Percentiles rank a stretch among this genome's conserved stretches.
phyloP scores from a whole-genome alignment of 23 red algal species.

The Gracilaria vermiculophylla region DNA sequence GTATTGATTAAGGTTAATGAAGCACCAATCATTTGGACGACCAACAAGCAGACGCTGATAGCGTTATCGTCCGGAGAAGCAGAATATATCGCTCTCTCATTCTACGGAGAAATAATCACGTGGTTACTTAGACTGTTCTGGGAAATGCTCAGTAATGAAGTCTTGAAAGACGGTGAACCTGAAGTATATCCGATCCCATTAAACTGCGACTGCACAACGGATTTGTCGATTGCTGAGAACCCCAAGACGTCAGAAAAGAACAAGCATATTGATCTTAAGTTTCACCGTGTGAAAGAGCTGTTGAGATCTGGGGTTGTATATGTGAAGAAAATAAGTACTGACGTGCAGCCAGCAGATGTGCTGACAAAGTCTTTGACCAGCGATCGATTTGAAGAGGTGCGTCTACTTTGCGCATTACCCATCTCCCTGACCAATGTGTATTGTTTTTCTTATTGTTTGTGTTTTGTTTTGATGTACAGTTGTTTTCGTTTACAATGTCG shows the following conservation, averaged over 20 bases:
- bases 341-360: not conserved
- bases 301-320: not conserved
- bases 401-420: too few species aligned
- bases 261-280: conserved; percentile 35
- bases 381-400: too few species aligned
- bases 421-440: too few species aligned
- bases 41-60: not conserved
- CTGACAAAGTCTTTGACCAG: too few species aligned
- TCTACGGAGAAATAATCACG: not conserved
- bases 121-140: conserved; percentile 20
- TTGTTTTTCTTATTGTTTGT: too few species aligned
- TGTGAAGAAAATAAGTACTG: not conserved
- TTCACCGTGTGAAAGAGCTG: not conserved
- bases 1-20: not conserved
- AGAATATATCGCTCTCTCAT: conserved; percentile 29
- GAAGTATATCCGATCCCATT: not conserved
- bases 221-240: not conserved
- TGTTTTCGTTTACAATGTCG: too few species aligned
- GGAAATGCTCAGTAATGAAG: not conserved
- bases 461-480: too few species aligned
- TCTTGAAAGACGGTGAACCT: not conserved
- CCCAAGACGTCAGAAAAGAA: not conserved
- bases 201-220: not conserved
- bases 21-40: conserved; percentile 16
- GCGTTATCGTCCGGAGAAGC: conserved; percentile 33